Evolutionary conservation across 257 asterid species (phyloP), one percentile per base, ranked within the genome.

Genomic region (Coffea eugenioides): DNA sequence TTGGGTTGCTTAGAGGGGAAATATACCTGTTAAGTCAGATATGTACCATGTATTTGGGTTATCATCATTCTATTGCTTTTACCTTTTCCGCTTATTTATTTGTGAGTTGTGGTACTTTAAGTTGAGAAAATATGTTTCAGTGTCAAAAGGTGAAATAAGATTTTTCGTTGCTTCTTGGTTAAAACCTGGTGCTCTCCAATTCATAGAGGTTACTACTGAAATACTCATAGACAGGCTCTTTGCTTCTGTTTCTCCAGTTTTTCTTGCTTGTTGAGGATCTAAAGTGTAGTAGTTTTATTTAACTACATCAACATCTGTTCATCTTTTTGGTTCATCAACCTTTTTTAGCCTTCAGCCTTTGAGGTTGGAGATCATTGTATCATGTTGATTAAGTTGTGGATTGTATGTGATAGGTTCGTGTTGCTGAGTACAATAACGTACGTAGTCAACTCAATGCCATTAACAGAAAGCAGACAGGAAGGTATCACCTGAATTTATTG

Each of bases 371-470:
- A 10, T 57, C 56, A 57, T 49, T 34, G 0, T 69, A 43, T 27
- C 21, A 31, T 54, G 59, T 23, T 36, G 25, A 69, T 71, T 20
- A 41, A 49, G 15, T 69, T 83, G 39, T 86, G 78, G 75, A 80
- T 85, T 82, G 81, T 82, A 52, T 79, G 73, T 79, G 61, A 57
- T 91, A 92, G 98, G 97, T 94, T 82, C 98, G 97, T 70, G 91
- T 92, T 81, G 84, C 98, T 82, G 98, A 94, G 86, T 90, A 90
- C 82, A 90, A 74, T 86, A 92, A 92, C 79, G 94, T 94, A 82
- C 93, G 94, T 59, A 94, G 98, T 85, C 95, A 88, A 86, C 95
- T 92, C 71, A 94, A 91, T 87, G 91, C 92, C 85, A 92, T 91
- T 70, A 92, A 90, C 78, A 82, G 97, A 75, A 91, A 94, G 88